These are phyloP conservation scores for Coemansia sp. DNA, from an alignment of 192 early-diverging fungal genomes.

Conservation along the genomic window DNA sequence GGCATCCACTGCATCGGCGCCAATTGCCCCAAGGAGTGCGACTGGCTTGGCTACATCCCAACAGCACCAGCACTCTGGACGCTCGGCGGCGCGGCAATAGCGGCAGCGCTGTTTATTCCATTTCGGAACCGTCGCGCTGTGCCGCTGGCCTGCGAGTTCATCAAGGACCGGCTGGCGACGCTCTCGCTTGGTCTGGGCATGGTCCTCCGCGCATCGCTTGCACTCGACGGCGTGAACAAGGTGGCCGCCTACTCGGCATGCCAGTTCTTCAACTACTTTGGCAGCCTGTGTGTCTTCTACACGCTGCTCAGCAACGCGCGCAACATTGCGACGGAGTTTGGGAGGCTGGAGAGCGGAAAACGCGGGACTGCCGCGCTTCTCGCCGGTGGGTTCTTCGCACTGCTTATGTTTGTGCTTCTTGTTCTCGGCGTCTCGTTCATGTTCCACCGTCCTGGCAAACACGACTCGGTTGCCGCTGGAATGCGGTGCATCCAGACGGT, in stretches of 20 bases:
- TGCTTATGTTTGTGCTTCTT: neutral
- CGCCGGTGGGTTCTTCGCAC: neutral
- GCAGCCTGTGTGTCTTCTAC: neutral
- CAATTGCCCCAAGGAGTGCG: conserved; percentile 9
- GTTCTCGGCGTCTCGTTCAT: conserved; percentile 2
- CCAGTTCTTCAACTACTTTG: conserved; percentile 16
- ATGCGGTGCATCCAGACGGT: conserved; percentile 1
- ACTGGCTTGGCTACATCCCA: conserved; percentile 26
- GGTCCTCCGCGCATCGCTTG: conserved; percentile 10
- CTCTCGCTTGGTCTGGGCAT: conserved; percentile 5
- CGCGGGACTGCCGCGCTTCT: neutral
- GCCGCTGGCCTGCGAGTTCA: neutral
- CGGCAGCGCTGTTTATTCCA: neutral
- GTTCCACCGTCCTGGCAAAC: neutral
- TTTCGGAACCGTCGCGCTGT: neutral
- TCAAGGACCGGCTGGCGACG: conserved; percentile 13
- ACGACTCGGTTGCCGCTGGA: neutral
- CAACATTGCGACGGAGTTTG: neutral
- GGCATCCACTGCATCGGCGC: conserved; percentile 6
- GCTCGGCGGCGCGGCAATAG: conserved; percentile 12
- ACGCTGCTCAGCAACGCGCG: neutral
- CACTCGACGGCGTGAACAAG: neutral
- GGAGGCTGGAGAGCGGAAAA: no score
- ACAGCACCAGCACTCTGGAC: conserved; percentile 23
- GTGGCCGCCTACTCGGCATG: conserved; percentile 11